A percentile compares a stretch with the other conserved stretches of the same genome.
phyloP scores from a whole-genome alignment of 345 rosid genomes.

The Aurinia saxatilis region DNA sequence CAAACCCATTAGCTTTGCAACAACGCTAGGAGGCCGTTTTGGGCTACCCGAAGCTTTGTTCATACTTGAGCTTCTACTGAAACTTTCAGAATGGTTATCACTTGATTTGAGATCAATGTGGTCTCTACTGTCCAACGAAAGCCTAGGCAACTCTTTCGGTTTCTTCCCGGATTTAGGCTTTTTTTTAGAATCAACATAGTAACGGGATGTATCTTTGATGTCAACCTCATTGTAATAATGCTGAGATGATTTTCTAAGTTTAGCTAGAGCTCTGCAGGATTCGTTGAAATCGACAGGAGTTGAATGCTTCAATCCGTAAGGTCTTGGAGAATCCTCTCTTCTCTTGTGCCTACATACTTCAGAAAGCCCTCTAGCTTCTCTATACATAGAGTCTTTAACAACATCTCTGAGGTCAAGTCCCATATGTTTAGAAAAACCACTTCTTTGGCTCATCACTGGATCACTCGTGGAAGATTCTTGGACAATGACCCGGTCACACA shows the following conservation, averaged over 20 bases:
- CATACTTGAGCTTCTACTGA: conserved; percentile 39
- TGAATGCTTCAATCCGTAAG: conserved; percentile 44
- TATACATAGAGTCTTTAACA: conserved; percentile 84
- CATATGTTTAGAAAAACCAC: conserved; percentile 34
- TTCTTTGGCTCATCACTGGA: conserved; percentile 41
- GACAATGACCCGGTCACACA: conserved; percentile 42
- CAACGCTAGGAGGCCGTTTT: conserved; percentile 65
- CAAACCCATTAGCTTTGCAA: conserved; percentile 93
- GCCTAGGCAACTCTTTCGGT: conserved; percentile 69
- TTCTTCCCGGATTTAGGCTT: conserved; percentile 49
- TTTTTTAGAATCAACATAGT: conserved; percentile 58
- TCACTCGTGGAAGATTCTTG: conserved; percentile 60
- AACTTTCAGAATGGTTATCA: conserved; percentile 28
- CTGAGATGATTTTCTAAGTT: conserved; percentile 58
- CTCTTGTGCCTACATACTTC: conserved; percentile 38
- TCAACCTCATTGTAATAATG: conserved; percentile 37
- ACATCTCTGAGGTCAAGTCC: conserved; percentile 72
- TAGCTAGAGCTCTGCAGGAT: conserved; percentile 56
- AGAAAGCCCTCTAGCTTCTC: conserved; percentile 64
- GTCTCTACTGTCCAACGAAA: conserved; percentile 62
- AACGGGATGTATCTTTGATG: conserved; percentile 48
- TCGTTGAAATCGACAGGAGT: conserved; percentile 54
- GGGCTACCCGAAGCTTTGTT: conserved; percentile 26
- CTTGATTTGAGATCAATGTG: conserved; percentile 33
- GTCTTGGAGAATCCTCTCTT: conserved; percentile 71